These are phyloP conservation scores for Solanum sejunctum DNA, from an alignment of 257 asterid genomes.

Conservation along the genomic window DNA sequence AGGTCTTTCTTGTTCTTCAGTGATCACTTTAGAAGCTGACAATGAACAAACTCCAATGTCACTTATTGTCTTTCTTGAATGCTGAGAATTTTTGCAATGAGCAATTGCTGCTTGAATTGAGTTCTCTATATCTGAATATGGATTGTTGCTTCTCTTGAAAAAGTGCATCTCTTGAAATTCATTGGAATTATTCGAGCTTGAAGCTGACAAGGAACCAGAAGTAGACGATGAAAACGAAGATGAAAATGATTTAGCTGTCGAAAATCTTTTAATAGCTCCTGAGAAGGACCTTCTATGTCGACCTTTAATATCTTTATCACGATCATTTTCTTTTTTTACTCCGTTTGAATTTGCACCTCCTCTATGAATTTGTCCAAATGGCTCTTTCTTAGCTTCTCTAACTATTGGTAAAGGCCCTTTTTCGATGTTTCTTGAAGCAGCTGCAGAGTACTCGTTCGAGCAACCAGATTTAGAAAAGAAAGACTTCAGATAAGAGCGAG, in stretches of 20 bases:
- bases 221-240: conserved; percentile 15
- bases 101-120: conserved; percentile 94
- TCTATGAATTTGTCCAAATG: conserved; percentile 46
- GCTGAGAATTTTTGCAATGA: conserved; percentile 72
- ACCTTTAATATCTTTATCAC: conserved; percentile 6
- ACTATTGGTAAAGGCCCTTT: conserved; percentile 13
- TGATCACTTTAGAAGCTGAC: conserved; percentile 16
- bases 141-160: conserved; percentile 31
- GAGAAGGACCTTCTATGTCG: conserved; percentile 75
- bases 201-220: conserved; percentile 13
- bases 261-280: conserved; percentile 46
- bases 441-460: conserved; percentile 22
- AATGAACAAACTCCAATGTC: conserved; percentile 29
- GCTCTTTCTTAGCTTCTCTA: conserved; percentile 7
- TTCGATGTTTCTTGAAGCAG: conserved; percentile 8
- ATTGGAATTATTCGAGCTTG: conserved; percentile 17
- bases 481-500: conserved; percentile 51
- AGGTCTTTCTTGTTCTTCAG: conserved; percentile 33
- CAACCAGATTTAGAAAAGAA: conserved; percentile 58
- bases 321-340: conserved; percentile 7
- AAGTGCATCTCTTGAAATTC: conserved; percentile 20
- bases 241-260: conserved; percentile 29
- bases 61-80: conserved; percentile 24
- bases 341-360: background rate
- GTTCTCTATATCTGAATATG: conserved; percentile 47